Evolutionary conservation across 352 stramenopile species (phyloP).

Genomic region (Thraustochytrium striatum): DNA sequence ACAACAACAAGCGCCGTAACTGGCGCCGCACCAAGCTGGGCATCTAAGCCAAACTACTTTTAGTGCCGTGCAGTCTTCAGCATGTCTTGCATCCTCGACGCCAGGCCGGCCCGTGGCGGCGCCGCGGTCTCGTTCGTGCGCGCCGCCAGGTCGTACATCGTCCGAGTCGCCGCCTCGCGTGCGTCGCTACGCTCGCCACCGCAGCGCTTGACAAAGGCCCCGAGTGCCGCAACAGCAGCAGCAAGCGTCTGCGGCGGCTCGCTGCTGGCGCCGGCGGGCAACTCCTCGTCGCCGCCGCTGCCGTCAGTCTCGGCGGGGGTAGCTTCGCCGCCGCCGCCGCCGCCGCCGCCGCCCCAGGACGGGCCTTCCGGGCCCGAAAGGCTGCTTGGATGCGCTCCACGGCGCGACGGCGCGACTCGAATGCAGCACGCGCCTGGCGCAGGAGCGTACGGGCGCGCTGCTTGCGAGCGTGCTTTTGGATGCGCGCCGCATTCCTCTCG

Average conservation of each 20-base stretch:
- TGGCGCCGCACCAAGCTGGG: constrained; percentile 99
- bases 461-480: not conserved
- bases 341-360: not conserved
- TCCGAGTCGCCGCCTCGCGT: not conserved
- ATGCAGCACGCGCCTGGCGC: not conserved
- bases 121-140: not conserved
- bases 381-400: not conserved
- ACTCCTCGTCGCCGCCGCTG: not conserved
- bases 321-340: not conserved
- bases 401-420: not conserved
- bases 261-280: not conserved
- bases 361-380: too few species aligned
- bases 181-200: not conserved
- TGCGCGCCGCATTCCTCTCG: not conserved
- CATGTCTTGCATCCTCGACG: not conserved
- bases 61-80: not conserved
- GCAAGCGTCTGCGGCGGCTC: not conserved
- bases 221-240: not conserved
- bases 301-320: not conserved
- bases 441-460: not conserved
- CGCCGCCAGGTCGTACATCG: not conserved
- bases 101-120: not conserved
- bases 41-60: constrained; percentile 76
- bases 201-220: not conserved
- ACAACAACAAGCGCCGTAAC: constrained; percentile 99